Conservation (phyloP, 495 filamentous ascomycete genomes). For the Lindgomyces ingoldianus region DNA sequence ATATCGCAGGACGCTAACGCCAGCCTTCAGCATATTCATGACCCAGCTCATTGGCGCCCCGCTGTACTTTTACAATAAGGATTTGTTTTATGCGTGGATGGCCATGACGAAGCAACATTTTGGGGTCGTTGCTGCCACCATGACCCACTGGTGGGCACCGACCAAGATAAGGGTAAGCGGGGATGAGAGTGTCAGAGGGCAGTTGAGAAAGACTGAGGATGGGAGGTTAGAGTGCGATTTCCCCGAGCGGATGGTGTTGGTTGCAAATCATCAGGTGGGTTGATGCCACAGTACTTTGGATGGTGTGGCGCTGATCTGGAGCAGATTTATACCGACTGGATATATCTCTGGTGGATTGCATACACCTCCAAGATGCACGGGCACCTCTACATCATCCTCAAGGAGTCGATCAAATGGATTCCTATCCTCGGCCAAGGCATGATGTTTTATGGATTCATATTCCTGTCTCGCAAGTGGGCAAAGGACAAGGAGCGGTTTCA, state of each 20-base stretch:
- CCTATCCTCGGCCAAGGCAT: slow-evolving; percentile 77
- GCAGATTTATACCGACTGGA: slow-evolving; percentile 77
- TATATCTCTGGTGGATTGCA: slow-evolving; percentile 86
- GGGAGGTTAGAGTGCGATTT: slow-evolving; percentile 72
- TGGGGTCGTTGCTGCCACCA: slow-evolving; percentile 68
- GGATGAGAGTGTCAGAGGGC: slow-evolving; percentile 68
- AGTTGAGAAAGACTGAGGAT: slow-evolving; percentile 63
- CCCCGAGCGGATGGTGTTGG: slow-evolving; percentile 73
- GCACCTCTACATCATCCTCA: slow-evolving; percentile 82
- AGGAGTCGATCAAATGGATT: slow-evolving; percentile 76
- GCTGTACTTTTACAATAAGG: slow-evolving; percentile 67
- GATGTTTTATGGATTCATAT: slow-evolving; percentile 82
- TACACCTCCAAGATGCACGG: slow-evolving; percentile 77
- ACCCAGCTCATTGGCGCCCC: slow-evolving; percentile 70
- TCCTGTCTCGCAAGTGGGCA: slow-evolving; percentile 81
- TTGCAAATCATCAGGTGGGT: slow-evolving; percentile 77
- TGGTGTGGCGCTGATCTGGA: slow-evolving; percentile 1
- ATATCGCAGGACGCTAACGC: slow-evolving; percentile 24
- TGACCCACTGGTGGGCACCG: slow-evolving; percentile 82
- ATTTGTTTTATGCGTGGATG: slow-evolving; percentile 77
- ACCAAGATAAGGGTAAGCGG: slow-evolving; percentile 75
- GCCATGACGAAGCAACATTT: slow-evolving; percentile 75
- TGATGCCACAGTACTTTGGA: not conserved
- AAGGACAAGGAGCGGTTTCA: slow-evolving; percentile 70
- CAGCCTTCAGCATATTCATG: slow-evolving; percentile 52